phyloP scores from a whole-genome alignment of 1,284 basidiomycete species.

The Melampsora larici-populina region DNA sequence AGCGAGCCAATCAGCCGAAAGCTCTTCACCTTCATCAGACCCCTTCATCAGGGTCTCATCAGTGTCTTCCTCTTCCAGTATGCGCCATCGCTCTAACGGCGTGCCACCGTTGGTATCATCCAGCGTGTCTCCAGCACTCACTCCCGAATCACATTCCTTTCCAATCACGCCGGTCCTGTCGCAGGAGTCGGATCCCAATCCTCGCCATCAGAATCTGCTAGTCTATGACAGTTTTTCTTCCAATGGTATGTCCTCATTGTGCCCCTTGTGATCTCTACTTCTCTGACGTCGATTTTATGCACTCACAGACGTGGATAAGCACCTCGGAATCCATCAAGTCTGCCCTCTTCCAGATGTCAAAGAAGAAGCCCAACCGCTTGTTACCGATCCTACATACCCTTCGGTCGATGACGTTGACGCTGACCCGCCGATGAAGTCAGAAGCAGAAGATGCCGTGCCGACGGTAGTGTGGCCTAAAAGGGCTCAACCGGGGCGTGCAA shows the following conservation, averaged over 20 bases:
- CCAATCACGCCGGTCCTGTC: constrained; percentile 18
- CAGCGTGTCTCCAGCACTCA: not conserved
- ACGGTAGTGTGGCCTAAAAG: not conserved
- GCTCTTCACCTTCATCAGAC: not conserved
- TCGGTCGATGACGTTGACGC: not conserved
- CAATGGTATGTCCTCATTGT: not conserved
- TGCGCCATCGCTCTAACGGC: not conserved
- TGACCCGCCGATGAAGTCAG: not conserved
- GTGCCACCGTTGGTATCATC: not conserved
- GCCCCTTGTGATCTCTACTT: not conserved
- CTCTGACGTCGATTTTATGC: not conserved
- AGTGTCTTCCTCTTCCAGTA: not conserved
- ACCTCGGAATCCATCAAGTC: not conserved
- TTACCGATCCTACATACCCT: not conserved
- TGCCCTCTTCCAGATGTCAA: not conserved
- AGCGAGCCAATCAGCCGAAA: not conserved
- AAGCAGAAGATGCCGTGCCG: not conserved
- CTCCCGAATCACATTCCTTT: constrained; percentile 15
- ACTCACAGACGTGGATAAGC: not conserved
- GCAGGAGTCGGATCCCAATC: not conserved
- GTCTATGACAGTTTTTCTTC: not conserved
- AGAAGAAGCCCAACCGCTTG: not conserved
- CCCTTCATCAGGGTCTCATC: not conserved
- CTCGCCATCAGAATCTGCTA: not conserved
- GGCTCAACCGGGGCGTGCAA: not conserved